Conservation (phyloP, 1,284 basidiomycete genomes). For the Cerioporus squamosus region DNA sequence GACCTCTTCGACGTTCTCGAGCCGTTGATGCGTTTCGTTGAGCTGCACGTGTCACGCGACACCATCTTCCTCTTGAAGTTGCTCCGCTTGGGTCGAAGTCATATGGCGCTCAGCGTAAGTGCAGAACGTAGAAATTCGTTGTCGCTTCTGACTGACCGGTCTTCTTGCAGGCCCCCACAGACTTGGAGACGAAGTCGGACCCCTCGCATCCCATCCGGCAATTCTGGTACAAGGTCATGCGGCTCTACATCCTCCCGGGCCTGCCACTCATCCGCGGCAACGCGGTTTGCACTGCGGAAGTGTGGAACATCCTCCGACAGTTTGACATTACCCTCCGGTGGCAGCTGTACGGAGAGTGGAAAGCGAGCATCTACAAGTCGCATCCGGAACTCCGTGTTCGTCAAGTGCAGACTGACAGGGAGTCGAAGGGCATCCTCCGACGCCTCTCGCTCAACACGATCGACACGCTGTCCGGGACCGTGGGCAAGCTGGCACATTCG, state of each 20-base stretch:
- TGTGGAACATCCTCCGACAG: slow-evolving; percentile 85
- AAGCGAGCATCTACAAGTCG: slow-evolving; percentile 68
- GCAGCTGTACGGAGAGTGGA: slow-evolving; percentile 96
- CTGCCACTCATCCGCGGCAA: slow-evolving; percentile 86
- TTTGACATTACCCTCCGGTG: slow-evolving; percentile 85
- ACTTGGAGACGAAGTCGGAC: slow-evolving; percentile 62
- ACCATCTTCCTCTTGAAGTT: slow-evolving; percentile 66
- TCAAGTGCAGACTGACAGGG: slow-evolving; percentile 72
- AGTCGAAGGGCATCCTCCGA: slow-evolving; percentile 81
- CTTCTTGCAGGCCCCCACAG: slow-evolving; percentile 46
- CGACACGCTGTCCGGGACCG: slow-evolving; percentile 80
- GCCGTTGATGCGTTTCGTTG: slow-evolving; percentile 77
- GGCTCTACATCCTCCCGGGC: slow-evolving; percentile 85
- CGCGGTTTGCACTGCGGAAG: slow-evolving; percentile 84
- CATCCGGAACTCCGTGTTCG: slow-evolving; percentile 79
- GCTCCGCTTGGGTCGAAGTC: slow-evolving; percentile 57
- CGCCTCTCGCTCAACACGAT: slow-evolving; percentile 84
- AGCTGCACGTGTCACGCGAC: slow-evolving; percentile 77
- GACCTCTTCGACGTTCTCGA: slow-evolving; percentile 78
- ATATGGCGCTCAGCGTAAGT: slow-evolving; percentile 49
- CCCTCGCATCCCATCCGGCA: slow-evolving; percentile 57
- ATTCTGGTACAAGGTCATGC: slow-evolving; percentile 86
- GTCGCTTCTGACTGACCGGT: neutral
- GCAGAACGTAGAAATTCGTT: neutral
- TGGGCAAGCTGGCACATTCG: slow-evolving; percentile 94